phyloP scores from a whole-genome alignment of 768 basidiomycete species.

The Calocybe gangraenosa region DNA sequence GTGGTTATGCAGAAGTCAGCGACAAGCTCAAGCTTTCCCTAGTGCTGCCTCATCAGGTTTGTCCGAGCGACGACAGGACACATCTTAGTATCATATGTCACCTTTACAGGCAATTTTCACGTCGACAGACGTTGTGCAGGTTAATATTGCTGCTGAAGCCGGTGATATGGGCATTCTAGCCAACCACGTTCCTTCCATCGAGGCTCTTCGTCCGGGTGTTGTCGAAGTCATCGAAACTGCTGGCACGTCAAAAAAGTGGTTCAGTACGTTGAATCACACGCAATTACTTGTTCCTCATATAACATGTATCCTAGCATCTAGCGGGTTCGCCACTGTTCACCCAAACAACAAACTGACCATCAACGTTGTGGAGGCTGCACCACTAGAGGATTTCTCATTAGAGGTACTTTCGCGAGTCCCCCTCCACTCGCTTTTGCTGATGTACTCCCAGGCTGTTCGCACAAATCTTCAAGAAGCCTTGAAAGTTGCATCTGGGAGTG shows the following conservation, averaged over 20 bases:
- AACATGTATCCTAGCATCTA: constrained; percentile 59
- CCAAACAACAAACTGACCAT: constrained; percentile 96
- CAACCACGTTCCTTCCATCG: constrained; percentile 97
- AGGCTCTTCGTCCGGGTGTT: constrained; percentile 90
- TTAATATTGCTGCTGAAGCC: constrained; percentile 89
- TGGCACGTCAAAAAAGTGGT: constrained; percentile 88
- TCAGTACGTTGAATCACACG: constrained; percentile 68
- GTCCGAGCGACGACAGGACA: constrained; percentile 4
- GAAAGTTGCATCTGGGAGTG: constrained; percentile 74
- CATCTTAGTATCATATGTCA: constrained; percentile 6
- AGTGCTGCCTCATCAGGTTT: constrained; percentile 93
- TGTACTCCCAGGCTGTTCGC: constrained; percentile 69
- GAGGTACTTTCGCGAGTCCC: constrained; percentile 56
- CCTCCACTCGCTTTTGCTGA: constrained; percentile 1
- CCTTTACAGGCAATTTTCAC: constrained; percentile 75
- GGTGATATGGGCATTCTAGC: constrained; percentile 99
- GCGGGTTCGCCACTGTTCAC: constrained; percentile 97
- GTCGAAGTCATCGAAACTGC: constrained; percentile 89
- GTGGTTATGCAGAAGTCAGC: constrained; percentile 89
- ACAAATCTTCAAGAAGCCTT: constrained; percentile 86
- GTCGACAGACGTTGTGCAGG: constrained; percentile 90
- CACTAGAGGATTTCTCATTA: constrained; percentile 82
- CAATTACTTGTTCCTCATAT: background rate
- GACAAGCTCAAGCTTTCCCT: constrained; percentile 93
- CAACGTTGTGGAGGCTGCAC: constrained; percentile 95